phyloP scores from a whole-genome alignment of 768 basidiomycete genomes.

The Chalciporus sphaerocephalus region DNA sequence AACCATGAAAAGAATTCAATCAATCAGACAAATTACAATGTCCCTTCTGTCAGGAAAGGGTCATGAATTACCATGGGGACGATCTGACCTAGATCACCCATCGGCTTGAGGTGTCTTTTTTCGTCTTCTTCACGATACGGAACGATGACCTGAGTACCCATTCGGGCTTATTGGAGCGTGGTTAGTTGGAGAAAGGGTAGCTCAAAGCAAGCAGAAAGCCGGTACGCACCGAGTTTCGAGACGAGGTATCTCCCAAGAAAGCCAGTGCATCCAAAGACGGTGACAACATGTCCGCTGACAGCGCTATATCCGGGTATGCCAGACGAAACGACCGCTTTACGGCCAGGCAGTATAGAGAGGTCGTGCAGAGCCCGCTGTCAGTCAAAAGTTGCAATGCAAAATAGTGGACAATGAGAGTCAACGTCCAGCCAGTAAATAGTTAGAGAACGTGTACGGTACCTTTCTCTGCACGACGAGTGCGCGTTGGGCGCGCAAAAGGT shows the following conservation, averaged over 20 bases:
- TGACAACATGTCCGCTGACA: conserved; percentile 86
- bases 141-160: conserved; percentile 89
- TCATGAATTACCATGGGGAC: conserved; percentile 77
- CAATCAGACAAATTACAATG: conserved; percentile 24
- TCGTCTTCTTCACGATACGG: conserved; percentile 96
- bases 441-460: conserved; percentile 27
- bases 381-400: not conserved
- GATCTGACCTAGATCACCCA: conserved; percentile 96
- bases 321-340: conserved; percentile 65
- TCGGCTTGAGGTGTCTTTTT: conserved; percentile 82
- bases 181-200: not conserved
- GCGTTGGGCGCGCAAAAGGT: conserved; percentile 51
- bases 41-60: conserved; percentile 7
- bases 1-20: conserved; percentile 15
- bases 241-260: conserved; percentile 94
- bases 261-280: conserved; percentile 95
- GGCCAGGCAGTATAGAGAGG: conserved; percentile 52
- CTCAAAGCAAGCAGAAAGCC: conserved; percentile 18
- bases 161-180: conserved; percentile 53
- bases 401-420: not conserved
- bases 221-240: conserved; percentile 73
- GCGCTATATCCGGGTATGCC: conserved; percentile 85
- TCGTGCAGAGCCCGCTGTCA: conserved; percentile 72
- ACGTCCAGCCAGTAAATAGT: not conserved
- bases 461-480: conserved; percentile 43